Evolutionary conservation across 768 basidiomycete genomes (phyloP).

Genomic region (Tulasnella sp.): DNA sequence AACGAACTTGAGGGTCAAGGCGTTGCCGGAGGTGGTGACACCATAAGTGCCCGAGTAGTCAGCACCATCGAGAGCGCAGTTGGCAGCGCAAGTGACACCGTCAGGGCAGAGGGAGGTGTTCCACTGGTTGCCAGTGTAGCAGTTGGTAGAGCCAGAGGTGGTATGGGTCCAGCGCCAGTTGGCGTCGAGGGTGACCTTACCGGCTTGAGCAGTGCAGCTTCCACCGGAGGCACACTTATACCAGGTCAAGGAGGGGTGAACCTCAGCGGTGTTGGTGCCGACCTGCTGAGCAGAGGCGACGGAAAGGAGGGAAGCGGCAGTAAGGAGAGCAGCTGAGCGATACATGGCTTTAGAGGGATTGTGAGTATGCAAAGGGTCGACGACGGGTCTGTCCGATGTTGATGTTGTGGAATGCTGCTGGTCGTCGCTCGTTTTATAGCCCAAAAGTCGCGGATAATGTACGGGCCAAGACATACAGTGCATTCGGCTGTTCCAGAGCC

Average conservation of each 20-base stretch:
- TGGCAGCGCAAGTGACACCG: constrained; percentile 34
- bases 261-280: constrained; percentile 38
- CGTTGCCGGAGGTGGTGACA: constrained; percentile 13
- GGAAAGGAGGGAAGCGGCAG: constrained; percentile 28
- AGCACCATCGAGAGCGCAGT: constrained; percentile 28
- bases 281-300: constrained; percentile 39
- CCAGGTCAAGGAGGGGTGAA: constrained; percentile 36
- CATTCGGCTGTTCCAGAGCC: neutral
- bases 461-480: neutral
- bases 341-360: constrained; percentile 24
- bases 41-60: constrained; percentile 16
- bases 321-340: constrained; percentile 30
- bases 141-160: constrained; percentile 28
- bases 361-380: neutral
- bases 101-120: constrained; percentile 41
- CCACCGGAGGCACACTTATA: constrained; percentile 33
- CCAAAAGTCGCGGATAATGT: neutral
- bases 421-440: neutral
- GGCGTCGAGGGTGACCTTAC: constrained; percentile 11
- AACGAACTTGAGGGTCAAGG: constrained; percentile 14
- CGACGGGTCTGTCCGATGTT: neutral
- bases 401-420: neutral
- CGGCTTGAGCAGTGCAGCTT: constrained; percentile 19
- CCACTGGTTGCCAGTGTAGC: constrained; percentile 48
- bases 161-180: constrained; percentile 25